Conservation (phyloP, 768 basidiomycete species). For the Kondoa malvinella region DNA sequence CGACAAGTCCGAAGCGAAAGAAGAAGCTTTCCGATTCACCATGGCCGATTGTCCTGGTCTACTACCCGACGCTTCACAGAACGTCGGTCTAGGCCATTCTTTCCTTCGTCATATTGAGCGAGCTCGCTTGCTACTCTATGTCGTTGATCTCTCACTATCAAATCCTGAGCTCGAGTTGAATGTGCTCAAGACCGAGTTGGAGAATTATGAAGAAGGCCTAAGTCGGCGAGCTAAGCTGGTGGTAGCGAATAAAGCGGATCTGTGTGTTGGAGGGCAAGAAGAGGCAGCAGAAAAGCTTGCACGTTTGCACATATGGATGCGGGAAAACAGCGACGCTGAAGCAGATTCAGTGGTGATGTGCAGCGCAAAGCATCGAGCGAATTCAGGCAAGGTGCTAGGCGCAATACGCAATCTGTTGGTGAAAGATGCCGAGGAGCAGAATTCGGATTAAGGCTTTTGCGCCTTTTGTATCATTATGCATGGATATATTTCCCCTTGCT, state of each 20-base stretch:
- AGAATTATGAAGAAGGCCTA: conserved; percentile 54
- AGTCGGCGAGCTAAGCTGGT: conserved; percentile 60
- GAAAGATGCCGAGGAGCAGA: background rate
- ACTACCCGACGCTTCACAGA: conserved; percentile 62
- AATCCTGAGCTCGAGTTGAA: conserved; percentile 61
- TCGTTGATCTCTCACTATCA: conserved; percentile 64
- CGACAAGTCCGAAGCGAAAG: conserved; percentile 29
- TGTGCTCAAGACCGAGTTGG: conserved; percentile 57
- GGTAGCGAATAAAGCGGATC: conserved; percentile 87
- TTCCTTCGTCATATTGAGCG: conserved; percentile 88
- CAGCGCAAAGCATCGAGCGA: conserved; percentile 62
- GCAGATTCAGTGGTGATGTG: conserved; percentile 5
- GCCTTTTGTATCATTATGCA: background rate
- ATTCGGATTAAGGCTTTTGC: background rate
- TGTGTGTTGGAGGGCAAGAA: conserved; percentile 42
- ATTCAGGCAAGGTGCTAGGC: conserved; percentile 51
- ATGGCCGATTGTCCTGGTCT: conserved; percentile 95
- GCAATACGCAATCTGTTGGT: conserved; percentile 36
- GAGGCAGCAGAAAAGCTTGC: conserved; percentile 13
- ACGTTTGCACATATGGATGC: background rate
- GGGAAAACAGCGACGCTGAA: background rate
- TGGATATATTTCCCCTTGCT: background rate
- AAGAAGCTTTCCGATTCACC: conserved; percentile 72
- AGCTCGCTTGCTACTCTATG: conserved; percentile 72
- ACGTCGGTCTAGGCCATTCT: conserved; percentile 81